These are phyloP conservation scores for Alternaria brassicicola DNA, from an alignment of 2,329 filamentous ascomycete species.

Conservation along the genomic window DNA sequence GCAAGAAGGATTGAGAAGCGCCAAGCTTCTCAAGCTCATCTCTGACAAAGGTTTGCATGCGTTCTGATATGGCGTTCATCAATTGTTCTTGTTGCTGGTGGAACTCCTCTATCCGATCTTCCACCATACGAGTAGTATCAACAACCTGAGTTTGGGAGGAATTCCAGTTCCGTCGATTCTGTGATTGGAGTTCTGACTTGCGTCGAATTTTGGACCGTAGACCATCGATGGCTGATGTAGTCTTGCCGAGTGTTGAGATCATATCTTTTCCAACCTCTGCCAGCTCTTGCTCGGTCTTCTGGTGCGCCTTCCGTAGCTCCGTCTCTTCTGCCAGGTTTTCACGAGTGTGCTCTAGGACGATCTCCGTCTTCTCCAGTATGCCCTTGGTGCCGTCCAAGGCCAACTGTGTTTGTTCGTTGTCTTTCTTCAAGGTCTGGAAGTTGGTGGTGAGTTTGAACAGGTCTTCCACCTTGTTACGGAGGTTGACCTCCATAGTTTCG, in stretches of 20 bases:
- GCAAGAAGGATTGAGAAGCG: constrained; percentile 71
- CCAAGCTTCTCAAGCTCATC: constrained; percentile 75
- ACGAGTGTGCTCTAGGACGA: constrained; percentile 77
- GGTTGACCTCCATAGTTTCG: constrained; percentile 85
- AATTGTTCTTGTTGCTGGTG: constrained; percentile 73
- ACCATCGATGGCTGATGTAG: constrained; percentile 79
- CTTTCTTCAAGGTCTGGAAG: constrained; percentile 87
- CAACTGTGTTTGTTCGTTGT: constrained; percentile 77
- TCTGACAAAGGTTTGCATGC: constrained; percentile 78
- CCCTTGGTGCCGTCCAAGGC: constrained; percentile 80
- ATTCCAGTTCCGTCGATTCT: constrained; percentile 81
- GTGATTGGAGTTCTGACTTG: constrained; percentile 79
- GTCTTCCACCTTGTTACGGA: constrained; percentile 93
- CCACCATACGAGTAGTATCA: constrained; percentile 77
- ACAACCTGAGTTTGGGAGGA: constrained; percentile 76
- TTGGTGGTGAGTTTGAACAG: constrained; percentile 83
- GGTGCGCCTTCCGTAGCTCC: constrained; percentile 78
- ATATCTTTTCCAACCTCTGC: constrained; percentile 75
- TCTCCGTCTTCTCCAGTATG: constrained; percentile 85
- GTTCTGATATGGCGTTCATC: constrained; percentile 68
- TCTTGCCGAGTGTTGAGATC: constrained; percentile 76
- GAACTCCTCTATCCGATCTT: constrained; percentile 75
- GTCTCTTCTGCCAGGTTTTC: constrained; percentile 80
- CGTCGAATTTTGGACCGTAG: constrained; percentile 86
- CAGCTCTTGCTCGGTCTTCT: constrained; percentile 81